Conservation (phyloP, 208 protist species). For the Leishmania lainsoni region DNA sequence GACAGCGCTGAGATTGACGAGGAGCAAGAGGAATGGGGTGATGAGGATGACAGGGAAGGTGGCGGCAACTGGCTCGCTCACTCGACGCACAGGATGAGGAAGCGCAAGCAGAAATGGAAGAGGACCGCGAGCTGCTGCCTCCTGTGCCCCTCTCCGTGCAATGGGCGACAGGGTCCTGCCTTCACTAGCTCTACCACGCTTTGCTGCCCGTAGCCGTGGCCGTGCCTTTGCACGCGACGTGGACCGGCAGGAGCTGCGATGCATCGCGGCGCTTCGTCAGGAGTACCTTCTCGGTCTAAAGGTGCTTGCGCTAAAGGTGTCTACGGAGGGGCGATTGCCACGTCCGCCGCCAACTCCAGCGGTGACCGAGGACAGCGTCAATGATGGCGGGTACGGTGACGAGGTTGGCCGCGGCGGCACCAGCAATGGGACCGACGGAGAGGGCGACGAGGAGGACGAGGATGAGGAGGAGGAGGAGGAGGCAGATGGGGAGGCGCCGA, state of each 20-base stretch:
- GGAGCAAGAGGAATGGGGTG: conserved; percentile 49
- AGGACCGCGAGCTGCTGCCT: conserved; percentile 30
- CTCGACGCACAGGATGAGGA: conserved; percentile 26
- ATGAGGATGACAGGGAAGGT: conserved; percentile 25
- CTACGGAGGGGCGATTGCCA: conserved; percentile 48
- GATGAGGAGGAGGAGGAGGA: conserved; percentile 7
- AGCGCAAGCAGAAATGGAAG: conserved; percentile 18
- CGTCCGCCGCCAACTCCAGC: conserved; percentile 30
- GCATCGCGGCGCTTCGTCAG: conserved; percentile 58
- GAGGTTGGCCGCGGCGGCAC: neutral
- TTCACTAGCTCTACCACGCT: conserved; percentile 4
- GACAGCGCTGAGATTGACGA: conserved; percentile 37
- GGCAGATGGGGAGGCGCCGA: conserved; percentile 20
- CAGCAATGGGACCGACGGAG: conserved; percentile 18
- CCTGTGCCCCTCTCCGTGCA: neutral
- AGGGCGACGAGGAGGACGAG: conserved; percentile 20
- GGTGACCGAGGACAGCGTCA: conserved; percentile 55
- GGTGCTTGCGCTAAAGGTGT: conserved; percentile 51
- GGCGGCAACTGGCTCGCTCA: conserved; percentile 20
- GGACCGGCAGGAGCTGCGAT: conserved; percentile 50
- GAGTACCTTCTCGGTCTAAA: conserved; percentile 67
- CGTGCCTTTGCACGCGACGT: conserved; percentile 36
- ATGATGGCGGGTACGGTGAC: conserved; percentile 6
- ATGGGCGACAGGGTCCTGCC: neutral
- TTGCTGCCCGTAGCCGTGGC: conserved; percentile 34